Conservation (phyloP, 129 eudicot species). For the Artemisia argyi region DNA sequence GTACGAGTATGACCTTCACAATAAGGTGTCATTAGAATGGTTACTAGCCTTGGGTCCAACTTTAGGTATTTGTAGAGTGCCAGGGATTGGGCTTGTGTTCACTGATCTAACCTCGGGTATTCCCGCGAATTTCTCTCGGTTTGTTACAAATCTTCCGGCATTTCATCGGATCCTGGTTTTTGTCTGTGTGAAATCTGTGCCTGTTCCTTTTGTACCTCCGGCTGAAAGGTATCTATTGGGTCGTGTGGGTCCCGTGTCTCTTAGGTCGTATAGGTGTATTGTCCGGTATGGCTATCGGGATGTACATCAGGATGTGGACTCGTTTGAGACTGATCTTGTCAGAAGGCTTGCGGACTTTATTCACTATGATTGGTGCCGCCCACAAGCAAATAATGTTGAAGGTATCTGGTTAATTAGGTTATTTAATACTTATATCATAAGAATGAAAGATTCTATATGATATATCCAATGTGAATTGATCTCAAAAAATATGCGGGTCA, state of each 20-base stretch:
- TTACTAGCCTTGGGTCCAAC: slow-evolving; percentile 92
- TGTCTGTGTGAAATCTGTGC: slow-evolving; percentile 80
- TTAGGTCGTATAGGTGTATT: slow-evolving; percentile 84
- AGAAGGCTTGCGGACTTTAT: slow-evolving; percentile 61
- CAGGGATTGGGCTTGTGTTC: slow-evolving; percentile 85
- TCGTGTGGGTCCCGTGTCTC: slow-evolving; percentile 77
- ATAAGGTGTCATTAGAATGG: slow-evolving; percentile 93
- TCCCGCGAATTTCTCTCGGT: slow-evolving; percentile 89
- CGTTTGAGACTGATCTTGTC: slow-evolving; percentile 79
- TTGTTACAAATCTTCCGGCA: slow-evolving; percentile 92
- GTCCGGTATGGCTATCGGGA: slow-evolving; percentile 92
- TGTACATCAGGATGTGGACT: slow-evolving; percentile 83
- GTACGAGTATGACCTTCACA: slow-evolving; percentile 88
- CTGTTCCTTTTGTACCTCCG: slow-evolving; percentile 79
- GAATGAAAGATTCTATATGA: no score
- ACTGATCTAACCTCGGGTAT: slow-evolving; percentile 84
- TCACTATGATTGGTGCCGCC: slow-evolving; percentile 53
- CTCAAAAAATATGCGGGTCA: neutral
- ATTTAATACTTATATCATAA: no score
- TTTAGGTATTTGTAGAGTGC: slow-evolving; percentile 83
- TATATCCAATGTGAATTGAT: no score
- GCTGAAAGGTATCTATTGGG: slow-evolving; percentile 78
- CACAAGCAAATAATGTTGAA: slow-evolving; percentile 24
- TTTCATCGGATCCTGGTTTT: slow-evolving; percentile 79
- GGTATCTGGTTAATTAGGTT: slow-evolving; percentile 12